A percentile compares a stretch with the other conserved stretches of the same genome.
These are phyloP conservation scores for Cetraspora pellucida DNA, from an alignment of 192 early-diverging fungal genomes.

Conservation along the genomic window DNA sequence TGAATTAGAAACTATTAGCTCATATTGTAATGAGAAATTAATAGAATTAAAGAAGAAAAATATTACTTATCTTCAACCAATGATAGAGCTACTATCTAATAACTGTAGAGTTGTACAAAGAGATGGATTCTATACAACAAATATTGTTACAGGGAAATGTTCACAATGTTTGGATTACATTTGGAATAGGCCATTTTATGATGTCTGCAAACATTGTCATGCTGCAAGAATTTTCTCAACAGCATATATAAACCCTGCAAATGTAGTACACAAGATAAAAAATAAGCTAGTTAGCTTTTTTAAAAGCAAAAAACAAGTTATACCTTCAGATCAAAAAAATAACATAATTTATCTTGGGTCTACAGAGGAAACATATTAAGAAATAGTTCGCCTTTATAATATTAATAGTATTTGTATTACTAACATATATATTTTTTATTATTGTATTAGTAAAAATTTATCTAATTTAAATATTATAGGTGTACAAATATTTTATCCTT, in stretches of 20 bases:
- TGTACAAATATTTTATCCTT: no score
- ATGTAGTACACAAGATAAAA: not conserved
- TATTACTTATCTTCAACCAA: no score
- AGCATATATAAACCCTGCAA: not conserved
- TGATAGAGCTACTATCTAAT: not conserved
- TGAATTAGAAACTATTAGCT: not conserved
- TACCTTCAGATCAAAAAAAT: not conserved
- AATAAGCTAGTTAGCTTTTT: not conserved
- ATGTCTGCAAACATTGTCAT: constrained; percentile 1
- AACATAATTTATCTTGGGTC: not conserved
- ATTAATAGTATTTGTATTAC: no score
- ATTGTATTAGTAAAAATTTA: no score
- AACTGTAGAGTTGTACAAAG: not conserved
- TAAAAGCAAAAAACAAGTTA: not conserved
- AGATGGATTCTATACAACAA: constrained; percentile 6
- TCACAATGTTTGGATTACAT: not conserved
- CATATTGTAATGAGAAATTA: not conserved
- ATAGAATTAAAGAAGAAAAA: not conserved
- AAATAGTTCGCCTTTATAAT: constrained; percentile 8
- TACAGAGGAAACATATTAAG: not conserved
- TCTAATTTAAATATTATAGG: no score
- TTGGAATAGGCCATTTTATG: constrained; percentile 1
- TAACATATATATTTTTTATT: no score
- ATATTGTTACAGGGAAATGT: no score
- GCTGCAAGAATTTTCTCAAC: not conserved